Base-by-base conservation (phyloP, 352 stramenopile genomes). In the Phytophthora hybrid region DNA sequence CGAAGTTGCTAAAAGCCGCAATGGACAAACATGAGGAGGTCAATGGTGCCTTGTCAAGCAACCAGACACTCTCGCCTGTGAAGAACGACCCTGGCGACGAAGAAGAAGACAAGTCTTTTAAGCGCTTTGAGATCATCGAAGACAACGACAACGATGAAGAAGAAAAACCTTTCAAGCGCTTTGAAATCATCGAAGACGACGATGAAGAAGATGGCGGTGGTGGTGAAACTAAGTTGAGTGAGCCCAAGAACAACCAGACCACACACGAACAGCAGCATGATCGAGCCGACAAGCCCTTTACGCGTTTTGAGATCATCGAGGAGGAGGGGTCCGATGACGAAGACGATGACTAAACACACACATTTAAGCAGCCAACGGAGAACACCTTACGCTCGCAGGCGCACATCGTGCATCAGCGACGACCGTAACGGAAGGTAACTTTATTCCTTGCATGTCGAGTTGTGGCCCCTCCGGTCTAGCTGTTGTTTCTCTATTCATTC, bases 1-100 rank as follows among this genome's bases (percentile, higher is more conserved):
- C 74, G 19, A 95, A 97, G 60, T 71, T 98, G 51, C 73, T 97
- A n/a, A 81, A 83, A 47, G 90, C 89, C 54, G 89, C 88, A 4
- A 77, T 80, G 34, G 63, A 85, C 29, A 97, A 97, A 64, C 87
- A 88, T 70, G 71, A 82, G 4, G 85, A 95, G 37, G 83, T 89
- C 1, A 84, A 93, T 49, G 89, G 87, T 2, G 81, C 68, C 5
- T 65, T 77, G 14, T 23, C 39, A 9, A 74, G 49, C 59, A 83
- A 80, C n/a, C 72, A 84, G 46, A 44, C 21, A 32, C 4, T 26
- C 26, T 63, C 66, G 19, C 41, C 76, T 47, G 41, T 53, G 18
- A 62, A 63, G 46, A 11, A 21, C 41, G 41, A 19, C 14, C 41
- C 1, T 4, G 16, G n/a, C 9, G 41, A n/a, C 14, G 41, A 21